Evolutionary conservation across 2,329 filamentous ascomycete genomes (phyloP).

Genomic region (Colletotrichum sp.): DNA sequence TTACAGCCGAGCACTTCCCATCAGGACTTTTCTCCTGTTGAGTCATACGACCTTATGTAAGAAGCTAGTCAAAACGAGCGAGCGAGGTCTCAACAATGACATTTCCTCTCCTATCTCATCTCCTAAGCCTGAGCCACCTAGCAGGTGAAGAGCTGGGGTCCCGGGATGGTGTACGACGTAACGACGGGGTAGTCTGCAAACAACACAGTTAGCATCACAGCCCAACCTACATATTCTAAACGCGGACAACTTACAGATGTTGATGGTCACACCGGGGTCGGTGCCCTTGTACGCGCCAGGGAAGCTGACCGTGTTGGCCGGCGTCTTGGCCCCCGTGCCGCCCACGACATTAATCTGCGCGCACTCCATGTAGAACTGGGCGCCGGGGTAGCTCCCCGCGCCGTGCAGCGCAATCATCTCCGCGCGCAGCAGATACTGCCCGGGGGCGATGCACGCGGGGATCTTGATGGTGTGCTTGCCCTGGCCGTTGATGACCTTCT

Average conservation of each 20-base stretch:
- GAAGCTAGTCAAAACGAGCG: background rate
- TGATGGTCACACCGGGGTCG: slow-evolving; percentile 31
- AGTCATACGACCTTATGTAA: background rate
- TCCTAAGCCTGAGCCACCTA: background rate
- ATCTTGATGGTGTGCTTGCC: slow-evolving; percentile 55
- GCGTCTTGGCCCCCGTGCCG: slow-evolving; percentile 29
- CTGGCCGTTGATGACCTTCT: slow-evolving; percentile 49
- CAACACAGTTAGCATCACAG: background rate
- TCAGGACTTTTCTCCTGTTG: background rate
- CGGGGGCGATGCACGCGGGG: slow-evolving; percentile 55
- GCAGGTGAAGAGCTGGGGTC: slow-evolving; percentile 28
- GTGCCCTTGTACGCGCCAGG: slow-evolving; percentile 24
- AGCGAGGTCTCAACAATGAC: background rate
- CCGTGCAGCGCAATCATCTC: slow-evolving; percentile 65
- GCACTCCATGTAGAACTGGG: slow-evolving; percentile 51
- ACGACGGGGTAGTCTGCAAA: slow-evolving; percentile 22
- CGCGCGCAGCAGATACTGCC: slow-evolving; percentile 64
- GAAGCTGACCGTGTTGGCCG: slow-evolving; percentile 32
- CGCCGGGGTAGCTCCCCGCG: slow-evolving; percentile 44
- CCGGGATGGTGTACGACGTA: slow-evolving; percentile 29
- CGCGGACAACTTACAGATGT: slow-evolving; percentile 19
- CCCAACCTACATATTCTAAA: rapidly evolving
- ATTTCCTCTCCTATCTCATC: background rate
- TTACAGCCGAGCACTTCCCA: background rate
- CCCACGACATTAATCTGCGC: slow-evolving; percentile 43